Conservation (phyloP, 495 filamentous ascomycete genomes). For the Lasiosphaeria miniovina region DNA sequence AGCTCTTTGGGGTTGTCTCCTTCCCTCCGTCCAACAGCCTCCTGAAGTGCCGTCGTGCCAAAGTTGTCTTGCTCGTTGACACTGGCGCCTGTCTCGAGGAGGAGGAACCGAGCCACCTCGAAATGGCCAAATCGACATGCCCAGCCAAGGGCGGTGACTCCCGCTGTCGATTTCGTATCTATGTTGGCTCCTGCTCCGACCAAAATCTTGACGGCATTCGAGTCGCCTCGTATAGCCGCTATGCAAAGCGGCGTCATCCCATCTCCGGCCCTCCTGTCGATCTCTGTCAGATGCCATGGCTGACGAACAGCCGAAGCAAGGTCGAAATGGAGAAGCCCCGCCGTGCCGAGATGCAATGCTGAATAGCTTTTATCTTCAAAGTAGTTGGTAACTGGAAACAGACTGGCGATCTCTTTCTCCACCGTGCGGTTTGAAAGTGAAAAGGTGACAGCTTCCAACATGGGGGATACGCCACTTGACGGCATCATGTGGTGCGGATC, state of each 20-base stretch:
- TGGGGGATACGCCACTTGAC: not conserved
- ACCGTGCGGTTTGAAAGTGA: not conserved
- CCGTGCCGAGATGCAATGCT: not conserved
- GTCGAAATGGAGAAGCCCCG: not conserved
- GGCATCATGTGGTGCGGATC: not conserved
- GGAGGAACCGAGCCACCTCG: not conserved
- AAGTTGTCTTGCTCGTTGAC: not conserved
- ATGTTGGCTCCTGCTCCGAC: not conserved
- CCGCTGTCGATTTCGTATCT: not conserved
- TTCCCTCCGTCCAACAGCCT: not conserved
- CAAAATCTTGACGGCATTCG: not conserved
- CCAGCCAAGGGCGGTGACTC: not conserved
- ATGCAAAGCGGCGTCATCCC: not conserved
- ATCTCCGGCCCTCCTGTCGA: not conserved
- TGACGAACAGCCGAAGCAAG: not conserved
- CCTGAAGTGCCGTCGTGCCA: not conserved
- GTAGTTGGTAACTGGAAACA: not conserved
- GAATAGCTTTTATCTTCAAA: not conserved
- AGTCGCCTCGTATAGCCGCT: not conserved
- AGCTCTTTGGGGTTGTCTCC: not conserved
- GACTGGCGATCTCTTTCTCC: not conserved
- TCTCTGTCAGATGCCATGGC: not conserved
- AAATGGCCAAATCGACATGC: not conserved
- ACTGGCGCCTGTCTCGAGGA: not conserved
- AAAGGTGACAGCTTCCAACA: not conserved